A percentile compares a stretch with the other conserved stretches of the same genome.
Evolutionary conservation across 805 yeast species (phyloP).

Genomic region (Myxozyma vanderwaltii): DNA sequence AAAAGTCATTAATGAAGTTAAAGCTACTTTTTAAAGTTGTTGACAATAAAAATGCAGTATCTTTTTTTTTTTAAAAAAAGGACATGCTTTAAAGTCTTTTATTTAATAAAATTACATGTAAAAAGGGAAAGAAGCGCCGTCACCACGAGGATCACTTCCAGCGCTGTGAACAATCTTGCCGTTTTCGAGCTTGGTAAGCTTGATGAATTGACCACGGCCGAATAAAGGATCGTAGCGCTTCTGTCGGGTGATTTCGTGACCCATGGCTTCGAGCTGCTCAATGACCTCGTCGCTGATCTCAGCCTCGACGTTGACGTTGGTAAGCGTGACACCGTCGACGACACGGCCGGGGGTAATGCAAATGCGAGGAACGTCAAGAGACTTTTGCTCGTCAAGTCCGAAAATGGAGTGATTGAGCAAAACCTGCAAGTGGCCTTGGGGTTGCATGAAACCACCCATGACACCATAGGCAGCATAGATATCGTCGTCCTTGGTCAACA

Average conservation of each 20-base stretch:
- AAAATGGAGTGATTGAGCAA: conserved; percentile 64
- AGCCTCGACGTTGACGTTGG: conserved; percentile 65
- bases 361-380: conserved; percentile 74
- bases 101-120: conserved; percentile 11
- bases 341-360: conserved; percentile 70
- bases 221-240: conserved; percentile 35
- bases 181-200: conserved; percentile 41
- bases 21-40: not conserved
- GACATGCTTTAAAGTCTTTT: no score
- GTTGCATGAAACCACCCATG: conserved; percentile 88
- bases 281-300: conserved; percentile 56
- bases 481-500: conserved; percentile 60
- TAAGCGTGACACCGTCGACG: conserved; percentile 54
- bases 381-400: conserved; percentile 68
- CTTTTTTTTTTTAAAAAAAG: not conserved
- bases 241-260: conserved; percentile 56
- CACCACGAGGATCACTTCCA: conserved; percentile 84
- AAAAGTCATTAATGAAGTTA: not conserved
- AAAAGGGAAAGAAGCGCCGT: conserved; percentile 60
- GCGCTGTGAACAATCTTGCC: conserved; percentile 58
- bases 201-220: conserved; percentile 69
- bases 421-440: conserved; percentile 82
- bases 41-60: not conserved
- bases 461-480: conserved; percentile 76
- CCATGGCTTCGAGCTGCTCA: conserved; percentile 52